Evolutionary conservation across 495 filamentous ascomycete species (phyloP).

Genomic region (Aspergillus sclerotioniger): DNA sequence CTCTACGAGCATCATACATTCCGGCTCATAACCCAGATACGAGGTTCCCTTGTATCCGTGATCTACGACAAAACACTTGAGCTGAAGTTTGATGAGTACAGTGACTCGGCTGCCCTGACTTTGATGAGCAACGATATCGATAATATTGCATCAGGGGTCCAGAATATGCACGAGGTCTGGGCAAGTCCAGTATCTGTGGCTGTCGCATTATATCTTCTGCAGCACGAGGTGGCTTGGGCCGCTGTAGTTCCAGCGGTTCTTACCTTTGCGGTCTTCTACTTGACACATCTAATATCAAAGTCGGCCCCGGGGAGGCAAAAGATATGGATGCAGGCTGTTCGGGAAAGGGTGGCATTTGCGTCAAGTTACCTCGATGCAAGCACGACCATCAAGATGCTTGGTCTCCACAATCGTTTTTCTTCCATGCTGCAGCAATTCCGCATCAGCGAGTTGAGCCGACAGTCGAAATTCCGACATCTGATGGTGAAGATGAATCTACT

Average conservation of each 20-base stretch:
- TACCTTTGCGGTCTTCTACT: background rate
- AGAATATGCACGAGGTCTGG: background rate
- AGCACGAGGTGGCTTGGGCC: background rate
- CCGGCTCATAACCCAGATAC: background rate
- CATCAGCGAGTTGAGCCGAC: background rate
- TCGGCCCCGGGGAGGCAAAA: background rate
- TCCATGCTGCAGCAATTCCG: background rate
- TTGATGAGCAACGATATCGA: conserved; percentile 1
- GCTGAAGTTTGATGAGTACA: background rate
- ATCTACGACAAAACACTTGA: background rate
- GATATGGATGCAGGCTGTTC: background rate
- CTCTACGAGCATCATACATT: background rate
- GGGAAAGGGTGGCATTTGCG: background rate
- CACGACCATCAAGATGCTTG: background rate
- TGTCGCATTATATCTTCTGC: background rate
- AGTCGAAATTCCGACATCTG: background rate
- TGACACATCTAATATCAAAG: background rate
- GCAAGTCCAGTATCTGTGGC: background rate
- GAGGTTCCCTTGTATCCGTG: background rate
- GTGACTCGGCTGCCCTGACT: background rate
- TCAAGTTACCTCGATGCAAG: background rate
- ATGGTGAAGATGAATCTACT: background rate
- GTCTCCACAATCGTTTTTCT: background rate
- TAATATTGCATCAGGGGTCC: background rate
- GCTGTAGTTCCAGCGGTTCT: background rate